These are phyloP conservation scores for Colletotrichum tropicale DNA, from an alignment of 2,329 filamentous ascomycete genomes.

Conservation along the genomic window DNA sequence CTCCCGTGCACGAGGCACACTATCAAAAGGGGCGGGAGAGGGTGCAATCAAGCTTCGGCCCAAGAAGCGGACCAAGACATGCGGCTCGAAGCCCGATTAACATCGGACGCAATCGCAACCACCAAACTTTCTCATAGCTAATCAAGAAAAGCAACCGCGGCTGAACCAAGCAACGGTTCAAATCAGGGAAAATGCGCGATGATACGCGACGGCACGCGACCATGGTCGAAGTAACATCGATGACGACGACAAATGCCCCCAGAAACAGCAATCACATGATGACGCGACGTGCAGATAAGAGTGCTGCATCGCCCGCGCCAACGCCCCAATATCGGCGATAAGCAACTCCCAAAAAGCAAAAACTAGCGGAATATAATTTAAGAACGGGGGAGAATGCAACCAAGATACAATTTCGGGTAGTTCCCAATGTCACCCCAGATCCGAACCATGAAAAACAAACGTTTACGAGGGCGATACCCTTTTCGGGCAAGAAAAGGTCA, in stretches of 20 bases:
- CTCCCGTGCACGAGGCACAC: not conserved
- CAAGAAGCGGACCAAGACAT: not conserved
- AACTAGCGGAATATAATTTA: not conserved
- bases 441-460: not conserved
- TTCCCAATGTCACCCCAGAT: not conserved
- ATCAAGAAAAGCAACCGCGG: not conserved
- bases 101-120: not conserved
- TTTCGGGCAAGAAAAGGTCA: not conserved
- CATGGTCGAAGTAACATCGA: not conserved
- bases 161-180: not conserved
- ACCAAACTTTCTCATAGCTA: not conserved
- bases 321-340: not conserved
- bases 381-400: not conserved
- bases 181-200: not conserved
- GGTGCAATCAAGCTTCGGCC: not conserved
- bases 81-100: not conserved
- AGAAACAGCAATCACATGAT: not conserved
- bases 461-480: not conserved
- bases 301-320: not conserved
- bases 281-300: not conserved
- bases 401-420: not conserved
- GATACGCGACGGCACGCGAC: not conserved
- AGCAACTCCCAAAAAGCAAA: not conserved
- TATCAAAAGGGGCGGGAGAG: not conserved
- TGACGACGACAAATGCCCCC: not conserved